These are phyloP conservation scores for Schrenkiella parvula DNA, from an alignment of 345 rosid species.

Conservation along the genomic window DNA sequence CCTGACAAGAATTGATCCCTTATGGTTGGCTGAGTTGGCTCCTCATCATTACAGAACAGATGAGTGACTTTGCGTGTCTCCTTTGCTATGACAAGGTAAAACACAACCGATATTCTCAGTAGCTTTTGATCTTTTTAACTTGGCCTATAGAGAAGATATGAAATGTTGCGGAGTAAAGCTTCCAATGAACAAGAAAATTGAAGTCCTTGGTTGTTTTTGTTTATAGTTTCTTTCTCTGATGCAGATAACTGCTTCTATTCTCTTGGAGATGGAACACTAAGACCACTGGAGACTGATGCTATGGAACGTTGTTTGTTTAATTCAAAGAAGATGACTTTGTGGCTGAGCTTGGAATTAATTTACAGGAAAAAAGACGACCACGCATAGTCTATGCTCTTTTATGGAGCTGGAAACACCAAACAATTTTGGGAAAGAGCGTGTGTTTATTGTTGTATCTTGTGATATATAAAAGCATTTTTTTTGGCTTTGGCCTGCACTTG, in stretches of 20 bases:
- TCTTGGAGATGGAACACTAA: conserved; percentile 3
- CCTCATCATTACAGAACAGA: conserved; percentile 67
- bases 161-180: background rate
- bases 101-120: background rate
- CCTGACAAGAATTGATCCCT: conserved; percentile 64
- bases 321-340: conserved; percentile 6
- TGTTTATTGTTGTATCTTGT: background rate
- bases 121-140: background rate
- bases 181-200: background rate
- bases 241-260: conserved; percentile 1
- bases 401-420: conserved; percentile 18
- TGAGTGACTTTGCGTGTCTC: conserved; percentile 24
- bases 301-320: background rate
- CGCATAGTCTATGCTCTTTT: background rate
- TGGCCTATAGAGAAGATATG: background rate
- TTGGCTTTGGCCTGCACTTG: conserved; percentile 11
- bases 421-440: background rate
- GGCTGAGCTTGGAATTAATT: background rate
- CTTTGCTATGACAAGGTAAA: conserved; percentile 17
- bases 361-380: background rate
- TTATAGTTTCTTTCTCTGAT: background rate
- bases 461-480: background rate
- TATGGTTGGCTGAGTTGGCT: conserved; percentile 86
- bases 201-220: background rate
- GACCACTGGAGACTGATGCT: background rate